Evolutionary conservation across 2,329 filamentous ascomycete genomes (phyloP).

Genomic region (Penicillium sp.): DNA sequence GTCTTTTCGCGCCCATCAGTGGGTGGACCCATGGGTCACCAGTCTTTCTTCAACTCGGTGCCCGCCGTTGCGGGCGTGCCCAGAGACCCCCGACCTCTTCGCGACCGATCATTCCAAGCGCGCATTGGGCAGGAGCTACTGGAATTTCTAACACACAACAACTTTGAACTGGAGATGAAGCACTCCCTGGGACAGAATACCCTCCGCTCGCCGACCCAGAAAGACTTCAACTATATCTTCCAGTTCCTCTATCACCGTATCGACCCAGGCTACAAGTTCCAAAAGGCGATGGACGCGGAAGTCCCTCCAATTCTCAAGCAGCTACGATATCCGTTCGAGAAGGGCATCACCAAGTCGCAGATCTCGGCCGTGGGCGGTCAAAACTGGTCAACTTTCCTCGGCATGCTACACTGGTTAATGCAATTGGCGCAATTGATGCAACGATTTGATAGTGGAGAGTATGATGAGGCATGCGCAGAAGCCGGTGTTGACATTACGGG

Average conservation of each 20-base stretch:
- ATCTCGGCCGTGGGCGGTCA: slow-evolving; percentile 93
- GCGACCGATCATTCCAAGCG: slow-evolving; percentile 76
- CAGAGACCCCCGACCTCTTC: slow-evolving; percentile 82
- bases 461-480: slow-evolving; percentile 88
- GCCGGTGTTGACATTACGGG: slow-evolving; percentile 83
- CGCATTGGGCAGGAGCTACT: slow-evolving; percentile 86
- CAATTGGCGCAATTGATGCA: slow-evolving; percentile 94
- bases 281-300: slow-evolving; percentile 93
- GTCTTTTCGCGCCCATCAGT: slow-evolving; percentile 76
- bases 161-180: slow-evolving; percentile 98
- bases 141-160: slow-evolving; percentile 89
- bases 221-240: slow-evolving; percentile 97
- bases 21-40: slow-evolving; percentile 70
- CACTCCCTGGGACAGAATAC: slow-evolving; percentile 88
- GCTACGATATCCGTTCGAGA: slow-evolving; percentile 90
- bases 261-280: slow-evolving; percentile 89
- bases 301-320: slow-evolving; percentile 92
- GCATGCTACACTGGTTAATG: slow-evolving; percentile 98
- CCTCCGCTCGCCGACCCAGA: slow-evolving; percentile 92
- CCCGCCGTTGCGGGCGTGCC: slow-evolving; percentile 81
- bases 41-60: slow-evolving; percentile 92
- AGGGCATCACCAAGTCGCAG: slow-evolving; percentile 94
- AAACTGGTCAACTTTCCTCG: slow-evolving; percentile 95
- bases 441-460: slow-evolving; percentile 73
- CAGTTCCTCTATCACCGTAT: slow-evolving; percentile 97